Base-by-base conservation (phyloP, 768 basidiomycete species). In the Tulasnella sp. region DNA sequence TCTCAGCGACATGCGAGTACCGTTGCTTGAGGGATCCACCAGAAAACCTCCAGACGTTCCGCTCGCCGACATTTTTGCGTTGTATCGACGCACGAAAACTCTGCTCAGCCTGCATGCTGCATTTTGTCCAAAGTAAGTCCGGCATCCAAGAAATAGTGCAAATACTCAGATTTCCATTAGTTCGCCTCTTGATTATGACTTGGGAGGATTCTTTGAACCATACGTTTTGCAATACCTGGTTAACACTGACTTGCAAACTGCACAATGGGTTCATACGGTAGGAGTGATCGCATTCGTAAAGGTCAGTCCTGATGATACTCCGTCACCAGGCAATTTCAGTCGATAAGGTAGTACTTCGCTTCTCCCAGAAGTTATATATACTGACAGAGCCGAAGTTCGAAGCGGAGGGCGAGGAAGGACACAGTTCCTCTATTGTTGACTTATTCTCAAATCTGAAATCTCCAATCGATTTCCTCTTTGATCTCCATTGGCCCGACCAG, bases 401-500 rank as follows among this genome's bases (percentile, higher is more conserved):
- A 86, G 87, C 94, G 78, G 89, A 95, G 85, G 88, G 93, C 79
- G 79, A 86, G 15, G 90, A 93, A 84, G 93, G 93, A 0, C 94
- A 96, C 82, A 97, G 95, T 81, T 96, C 96, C 23, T 99, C 97
- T 0, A 96, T 99, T 76, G 91, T 96, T 32, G 98, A 99, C 84
- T 87, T 99, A 0, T 98, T 99, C 82, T 96, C 95, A 80, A 98
- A 96, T 3, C 87, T 99, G 76, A 90, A 94, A 73, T 95, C 93
- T 81, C 95, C 97, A 0, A 92, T 96, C 81, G 89, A 89, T 78
- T 96, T 97, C 84, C 84, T 99, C 70, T 89, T 94, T 83, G 93
- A 93, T 72, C 86, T 99, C 57, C 89, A 95, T 79, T 99, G 98
- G 98, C 90, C 92, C 16, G 94, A 99, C 82, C 90, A 91, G 72